Evolutionary conservation across 2,329 filamentous ascomycete species (phyloP).

Genomic region (Orbilia ellipsospora): DNA sequence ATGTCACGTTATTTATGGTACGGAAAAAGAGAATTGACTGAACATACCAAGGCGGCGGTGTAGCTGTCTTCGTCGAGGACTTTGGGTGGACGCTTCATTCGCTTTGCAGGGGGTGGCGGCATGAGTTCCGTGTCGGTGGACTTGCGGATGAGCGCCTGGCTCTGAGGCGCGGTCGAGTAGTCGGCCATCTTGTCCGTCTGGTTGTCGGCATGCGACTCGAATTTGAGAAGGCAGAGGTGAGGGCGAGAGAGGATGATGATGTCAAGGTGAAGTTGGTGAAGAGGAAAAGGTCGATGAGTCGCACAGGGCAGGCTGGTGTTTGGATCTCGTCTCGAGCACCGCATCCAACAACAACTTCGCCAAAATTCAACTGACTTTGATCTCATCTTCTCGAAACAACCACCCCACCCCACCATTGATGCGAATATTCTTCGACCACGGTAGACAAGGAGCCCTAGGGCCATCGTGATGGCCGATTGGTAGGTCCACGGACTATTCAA

Average conservation of each 20-base stretch:
- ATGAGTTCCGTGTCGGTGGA: conserved; percentile 77
- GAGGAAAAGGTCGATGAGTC: conserved; percentile 23
- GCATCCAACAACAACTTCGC: conserved; percentile 17
- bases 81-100: conserved; percentile 88
- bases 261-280: conserved; percentile 12
- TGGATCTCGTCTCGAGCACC: conserved; percentile 39
- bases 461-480: too few relatives aligned
- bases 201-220: not conserved
- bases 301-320: conserved; percentile 23
- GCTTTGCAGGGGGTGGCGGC: conserved; percentile 82
- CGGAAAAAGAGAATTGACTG: not conserved
- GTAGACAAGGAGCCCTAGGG: too few relatives aligned
- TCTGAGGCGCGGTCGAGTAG: conserved; percentile 37
- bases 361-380: not conserved
- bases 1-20: not conserved
- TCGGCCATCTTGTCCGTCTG: conserved; percentile 37
- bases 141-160: conserved; percentile 73
- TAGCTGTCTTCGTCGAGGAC: conserved; percentile 95
- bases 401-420: too few relatives aligned
- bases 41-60: conserved; percentile 75
- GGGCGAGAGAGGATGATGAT: not conserved
- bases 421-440: too few relatives aligned
- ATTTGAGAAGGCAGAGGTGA: not conserved
- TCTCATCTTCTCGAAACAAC: not conserved
- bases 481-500: too few relatives aligned